Base-by-base conservation (phyloP, 2,329 filamentous ascomycete genomes). In the Nemania sp. region DNA sequence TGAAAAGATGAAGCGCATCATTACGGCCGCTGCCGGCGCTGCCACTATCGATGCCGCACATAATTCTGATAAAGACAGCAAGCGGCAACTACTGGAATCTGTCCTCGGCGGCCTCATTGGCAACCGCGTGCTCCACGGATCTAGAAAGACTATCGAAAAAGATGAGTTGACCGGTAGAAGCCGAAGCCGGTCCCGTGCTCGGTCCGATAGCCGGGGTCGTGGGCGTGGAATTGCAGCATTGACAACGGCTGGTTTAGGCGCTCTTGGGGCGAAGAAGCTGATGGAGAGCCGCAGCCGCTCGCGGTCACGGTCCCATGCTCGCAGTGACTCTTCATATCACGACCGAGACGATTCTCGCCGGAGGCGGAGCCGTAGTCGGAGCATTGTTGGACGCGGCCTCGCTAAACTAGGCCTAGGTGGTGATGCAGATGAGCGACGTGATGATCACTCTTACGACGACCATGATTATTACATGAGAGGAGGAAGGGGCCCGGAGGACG, bases 71-170 rank as follows among this genome's bases (percentile, higher is more conserved):
- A 89, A 91, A 73, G 90, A 93, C 78, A 90, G 94, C 82, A 97
- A 94, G 81, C 89, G 93, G 55, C 92, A 96, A 74, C 86, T 97
- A 64, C 85, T 94, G 47, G 93, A 97, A 79, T 93, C 94, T 43
- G 94, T 97, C 63, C 88, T 98, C 67, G 94, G 94, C 76, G 95
- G 95, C 79, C 87, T 98, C 53, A 89, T 95, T 35, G 92, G 93
- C 52, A 97, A 94, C 80, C 91, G 93, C 62, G 83, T 97, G 69
- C 88, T 97, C 78, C 94, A 97, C 76, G 94, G 94, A 22, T 89
- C 92, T 55, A 87, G 85, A 81, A 88, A 84, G 79, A 88, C 87
- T 76, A 91, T 89, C 78, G 89, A 85, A 76, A 88, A 85, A 82
- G 90, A 87, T 79, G 82, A 80, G 68, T 79, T 79, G 53, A 88